These are phyloP conservation scores for Triticum monococcum DNA, from an alignment of 176 grass and related monocot genomes.

Conservation along the genomic window DNA sequence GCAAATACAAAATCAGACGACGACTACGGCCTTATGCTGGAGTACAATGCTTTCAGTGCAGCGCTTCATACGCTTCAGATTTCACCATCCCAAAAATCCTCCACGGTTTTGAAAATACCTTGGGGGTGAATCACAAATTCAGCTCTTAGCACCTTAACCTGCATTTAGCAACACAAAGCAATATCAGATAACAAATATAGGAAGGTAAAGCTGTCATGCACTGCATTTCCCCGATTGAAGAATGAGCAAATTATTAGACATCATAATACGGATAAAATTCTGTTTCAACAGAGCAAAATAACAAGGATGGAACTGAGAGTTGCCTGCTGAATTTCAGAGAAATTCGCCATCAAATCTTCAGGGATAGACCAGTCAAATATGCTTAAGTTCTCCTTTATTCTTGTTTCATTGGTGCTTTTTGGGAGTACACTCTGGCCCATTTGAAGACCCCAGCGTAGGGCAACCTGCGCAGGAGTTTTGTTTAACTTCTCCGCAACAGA, in stretches of 20 bases:
- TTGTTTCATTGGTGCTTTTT: slow-evolving; percentile 44
- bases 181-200: neutral
- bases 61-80: slow-evolving; percentile 28
- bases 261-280: neutral
- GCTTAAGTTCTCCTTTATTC: slow-evolving; percentile 49
- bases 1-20: neutral
- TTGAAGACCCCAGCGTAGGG: slow-evolving; percentile 56
- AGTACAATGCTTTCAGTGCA: neutral
- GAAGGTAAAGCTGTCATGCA: neutral
- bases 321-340: slow-evolving; percentile 52
- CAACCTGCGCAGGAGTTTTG: slow-evolving; percentile 58
- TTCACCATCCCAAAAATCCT: slow-evolving; percentile 70
- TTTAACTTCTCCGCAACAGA: slow-evolving; percentile 44
- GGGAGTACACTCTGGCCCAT: slow-evolving; percentile 55
- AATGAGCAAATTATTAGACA: neutral
- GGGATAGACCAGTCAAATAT: slow-evolving; percentile 58
- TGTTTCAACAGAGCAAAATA: neutral
- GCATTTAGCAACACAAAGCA: slow-evolving; percentile 15
- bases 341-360: slow-evolving; percentile 39
- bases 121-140: slow-evolving; percentile 26
- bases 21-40: neutral
- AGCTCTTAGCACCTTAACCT: slow-evolving; percentile 33
- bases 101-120: slow-evolving; percentile 42
- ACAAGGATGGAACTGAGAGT: neutral
- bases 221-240: neutral